These are phyloP conservation scores for Ustilago sp. DNA, from an alignment of 1,284 basidiomycete species.

Conservation along the genomic window DNA sequence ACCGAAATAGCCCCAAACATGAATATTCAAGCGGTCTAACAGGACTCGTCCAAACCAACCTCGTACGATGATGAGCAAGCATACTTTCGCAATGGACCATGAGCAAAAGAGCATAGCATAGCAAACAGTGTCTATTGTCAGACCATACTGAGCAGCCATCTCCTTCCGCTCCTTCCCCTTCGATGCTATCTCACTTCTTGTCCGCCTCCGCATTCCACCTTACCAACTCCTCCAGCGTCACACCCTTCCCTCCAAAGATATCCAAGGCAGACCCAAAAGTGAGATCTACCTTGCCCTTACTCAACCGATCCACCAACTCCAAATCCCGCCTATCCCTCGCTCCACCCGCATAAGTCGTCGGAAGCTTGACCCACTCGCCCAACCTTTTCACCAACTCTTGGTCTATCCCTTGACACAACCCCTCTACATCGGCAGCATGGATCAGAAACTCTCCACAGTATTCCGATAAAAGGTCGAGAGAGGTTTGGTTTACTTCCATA, in stretches of 20 bases:
- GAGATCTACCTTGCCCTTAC: slow-evolving; percentile 87
- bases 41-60: too few relatives aligned
- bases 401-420: slow-evolving; percentile 95
- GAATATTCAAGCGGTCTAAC: too few relatives aligned
- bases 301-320: slow-evolving; percentile 82
- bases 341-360: slow-evolving; percentile 96
- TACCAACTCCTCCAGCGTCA: slow-evolving; percentile 80
- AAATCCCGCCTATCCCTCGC: slow-evolving; percentile 89
- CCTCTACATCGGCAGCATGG: slow-evolving; percentile 98
- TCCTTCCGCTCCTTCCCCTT: too few relatives aligned
- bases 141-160: too few relatives aligned
- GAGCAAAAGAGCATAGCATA: too few relatives aligned
- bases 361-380: slow-evolving; percentile 89
- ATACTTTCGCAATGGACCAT: too few relatives aligned
- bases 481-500: slow-evolving; percentile 79
- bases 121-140: too few relatives aligned
- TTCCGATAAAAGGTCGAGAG: slow-evolving; percentile 37
- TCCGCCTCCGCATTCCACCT: slow-evolving; percentile 64
- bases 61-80: too few relatives aligned
- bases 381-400: slow-evolving; percentile 85
- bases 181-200: not conserved
- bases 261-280: slow-evolving; percentile 91
- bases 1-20: too few relatives aligned
- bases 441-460: slow-evolving; percentile 86
- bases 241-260: slow-evolving; percentile 82